Percentiles rank a stretch among this genome's conserved stretches.
Conservation (phyloP, 2,329 filamentous ascomycete species). For the Fusarium pininemorale region DNA sequence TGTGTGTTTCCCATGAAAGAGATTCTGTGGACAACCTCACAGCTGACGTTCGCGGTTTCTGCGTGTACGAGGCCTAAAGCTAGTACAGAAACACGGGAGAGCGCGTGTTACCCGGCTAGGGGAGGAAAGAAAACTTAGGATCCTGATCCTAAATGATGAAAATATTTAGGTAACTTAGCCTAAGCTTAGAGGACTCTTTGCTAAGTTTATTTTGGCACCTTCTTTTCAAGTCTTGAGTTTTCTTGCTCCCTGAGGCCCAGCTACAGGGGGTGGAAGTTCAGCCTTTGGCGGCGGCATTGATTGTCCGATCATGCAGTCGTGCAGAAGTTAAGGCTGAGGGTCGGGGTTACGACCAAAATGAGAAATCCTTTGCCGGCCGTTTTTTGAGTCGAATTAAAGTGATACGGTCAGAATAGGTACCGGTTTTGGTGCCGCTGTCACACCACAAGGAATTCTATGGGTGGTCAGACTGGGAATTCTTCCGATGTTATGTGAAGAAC, state of each 20-base stretch:
- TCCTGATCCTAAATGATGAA: neutral
- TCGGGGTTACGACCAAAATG: neutral
- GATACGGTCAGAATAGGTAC: neutral
- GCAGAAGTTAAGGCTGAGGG: neutral
- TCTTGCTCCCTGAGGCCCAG: neutral
- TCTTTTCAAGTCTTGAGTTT: neutral
- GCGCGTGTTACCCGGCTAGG: no score
- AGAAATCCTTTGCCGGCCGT: neutral
- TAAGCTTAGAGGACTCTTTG: neutral
- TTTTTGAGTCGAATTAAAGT: neutral
- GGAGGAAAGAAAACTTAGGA: neutral
- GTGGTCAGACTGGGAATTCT: neutral
- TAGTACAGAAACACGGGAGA: neutral
- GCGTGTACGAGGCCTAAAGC: neutral
- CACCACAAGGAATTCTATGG: neutral
- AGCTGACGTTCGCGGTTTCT: neutral
- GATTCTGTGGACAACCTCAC: neutral
- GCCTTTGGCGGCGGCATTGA: neutral
- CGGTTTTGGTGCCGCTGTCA: neutral
- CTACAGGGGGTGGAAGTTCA: neutral
- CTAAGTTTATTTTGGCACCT: neutral
- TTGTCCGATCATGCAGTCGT: constrained; percentile 1
- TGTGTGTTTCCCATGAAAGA: neutral
- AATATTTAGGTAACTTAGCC: neutral
- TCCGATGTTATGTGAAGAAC: neutral